Evolutionary conservation across 2,329 filamentous ascomycete species (phyloP).

Genomic region (Alternaria sp.): DNA sequence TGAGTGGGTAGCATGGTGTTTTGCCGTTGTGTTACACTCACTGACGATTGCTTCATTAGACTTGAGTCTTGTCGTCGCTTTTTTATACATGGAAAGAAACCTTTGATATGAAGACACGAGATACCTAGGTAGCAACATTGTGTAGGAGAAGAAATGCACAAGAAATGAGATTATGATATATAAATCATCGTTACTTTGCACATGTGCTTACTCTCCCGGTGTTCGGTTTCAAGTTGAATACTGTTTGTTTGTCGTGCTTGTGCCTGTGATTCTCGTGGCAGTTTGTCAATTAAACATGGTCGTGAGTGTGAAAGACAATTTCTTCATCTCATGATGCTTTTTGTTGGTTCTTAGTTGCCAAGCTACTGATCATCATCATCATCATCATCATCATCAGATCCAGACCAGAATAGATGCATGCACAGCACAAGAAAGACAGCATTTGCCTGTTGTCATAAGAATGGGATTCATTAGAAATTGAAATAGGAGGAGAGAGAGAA

Average conservation of each 20-base stretch:
- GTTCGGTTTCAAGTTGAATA: too few species aligned
- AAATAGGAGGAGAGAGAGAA: constrained; percentile 9
- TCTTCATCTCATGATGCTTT: too few species aligned
- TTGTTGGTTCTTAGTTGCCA: too few species aligned
- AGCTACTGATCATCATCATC: too few species aligned
- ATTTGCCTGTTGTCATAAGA: background rate
- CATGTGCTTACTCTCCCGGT: too few species aligned
- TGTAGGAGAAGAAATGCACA: constrained; percentile 4
- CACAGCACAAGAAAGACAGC: constrained; percentile 1
- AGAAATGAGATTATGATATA: constrained; percentile 8
- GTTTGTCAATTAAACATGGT: background rate
- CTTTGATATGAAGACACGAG: constrained; percentile 7
- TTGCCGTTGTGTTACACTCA: constrained; percentile 20
- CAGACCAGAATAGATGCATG: background rate
- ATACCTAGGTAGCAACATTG: constrained; percentile 18
- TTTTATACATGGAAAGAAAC: constrained; percentile 16
- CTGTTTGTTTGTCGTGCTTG: too few species aligned
- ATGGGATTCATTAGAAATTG: background rate
- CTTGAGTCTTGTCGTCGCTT: constrained; percentile 11
- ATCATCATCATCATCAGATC: background rate
- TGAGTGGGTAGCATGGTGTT: constrained; percentile 8
- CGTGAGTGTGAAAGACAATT: background rate
- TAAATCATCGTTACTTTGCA: background rate
- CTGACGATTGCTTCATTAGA: constrained; percentile 20
- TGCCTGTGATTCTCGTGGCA: background rate